A percentile compares a stretch with the other conserved stretches of the same genome.
Evolutionary conservation across 2,329 filamentous ascomycete genomes (phyloP).

Genomic region (Huntiella moniliformis): DNA sequence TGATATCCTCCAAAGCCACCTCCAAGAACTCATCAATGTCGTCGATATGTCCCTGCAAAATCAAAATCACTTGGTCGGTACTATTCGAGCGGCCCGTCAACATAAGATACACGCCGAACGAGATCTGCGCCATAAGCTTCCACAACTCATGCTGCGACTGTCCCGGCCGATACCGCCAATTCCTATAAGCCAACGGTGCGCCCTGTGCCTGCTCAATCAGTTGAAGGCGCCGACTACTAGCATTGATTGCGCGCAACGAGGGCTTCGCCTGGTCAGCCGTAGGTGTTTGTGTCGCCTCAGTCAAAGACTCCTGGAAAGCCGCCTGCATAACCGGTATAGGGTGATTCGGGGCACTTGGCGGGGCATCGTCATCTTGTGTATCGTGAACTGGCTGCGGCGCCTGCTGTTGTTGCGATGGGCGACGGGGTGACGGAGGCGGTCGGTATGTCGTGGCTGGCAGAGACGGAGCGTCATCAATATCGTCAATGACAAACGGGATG

Average conservation of each 20-base stretch:
- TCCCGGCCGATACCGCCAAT: constrained; percentile 58
- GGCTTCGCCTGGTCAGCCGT: constrained; percentile 22
- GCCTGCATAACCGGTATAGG: constrained; percentile 61
- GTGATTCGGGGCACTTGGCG: constrained; percentile 28
- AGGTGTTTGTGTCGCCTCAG: constrained; percentile 28
- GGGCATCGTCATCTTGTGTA: background rate
- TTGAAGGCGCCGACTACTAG: constrained; percentile 42
- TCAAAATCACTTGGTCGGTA: constrained; percentile 69
- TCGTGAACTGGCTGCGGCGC: background rate
- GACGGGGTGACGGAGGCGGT: background rate
- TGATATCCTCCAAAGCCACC: constrained; percentile 67
- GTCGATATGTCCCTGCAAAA: constrained; percentile 80
- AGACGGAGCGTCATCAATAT: background rate
- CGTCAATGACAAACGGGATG: constrained; percentile 10
- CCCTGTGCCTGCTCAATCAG: constrained; percentile 50
- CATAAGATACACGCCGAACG: constrained; percentile 79
- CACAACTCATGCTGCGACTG: constrained; percentile 73
- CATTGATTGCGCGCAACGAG: constrained; percentile 34
- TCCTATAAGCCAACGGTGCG: constrained; percentile 50
- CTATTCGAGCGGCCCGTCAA: constrained; percentile 75
- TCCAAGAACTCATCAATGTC: constrained; percentile 86
- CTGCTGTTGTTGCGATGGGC: background rate
- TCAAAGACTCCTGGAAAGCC: constrained; percentile 66
- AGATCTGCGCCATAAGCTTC: constrained; percentile 82
- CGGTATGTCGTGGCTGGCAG: background rate